Evolutionary conservation across 805 yeast species (phyloP), one percentile per base, ranked within the genome.

Genomic region (Wickerhamiella sorbophila): DNA sequence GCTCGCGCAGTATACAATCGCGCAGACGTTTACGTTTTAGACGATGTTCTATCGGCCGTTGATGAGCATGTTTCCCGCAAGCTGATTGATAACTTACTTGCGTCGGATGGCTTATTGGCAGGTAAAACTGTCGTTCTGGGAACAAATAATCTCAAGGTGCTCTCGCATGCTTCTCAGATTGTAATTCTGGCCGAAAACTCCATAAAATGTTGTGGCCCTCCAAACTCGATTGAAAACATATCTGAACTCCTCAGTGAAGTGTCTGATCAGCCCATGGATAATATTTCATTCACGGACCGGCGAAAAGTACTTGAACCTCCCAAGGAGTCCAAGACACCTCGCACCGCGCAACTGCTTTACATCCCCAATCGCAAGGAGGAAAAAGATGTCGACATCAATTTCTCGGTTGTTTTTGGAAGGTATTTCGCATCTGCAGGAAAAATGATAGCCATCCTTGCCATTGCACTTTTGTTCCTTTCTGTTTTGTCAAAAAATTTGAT

Each of bases 1-100:
- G 96, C 96, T 0, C 73, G 96, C 58, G 95, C 96, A 9, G 94
- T 87, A 9, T 87, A 87, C 57, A 71, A 93, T n/a, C 71, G 95
- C 50, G 88, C 95, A 2, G 95, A 86, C 56, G 73, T 86, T 29
- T 83, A 82, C 58, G 62, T 87, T 34, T 62, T 87, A 46, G 96
- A 87, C 60, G 96, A 87, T 60, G 79, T 91, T n/a, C 68, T 87
- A 46, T 78, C 88, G 57, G 96, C 96, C 24, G 95, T 87, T 39
- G 96, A 87, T 62, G 94, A 83, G 53, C 95, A 87, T 56, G 95
- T 86, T 50, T 87, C 93, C 8, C 75, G 71, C 51, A 87, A 82
- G 54, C 66, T 86, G 52, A 75, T 80, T 48, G 77, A 73, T 51
- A 75, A 79, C 52, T 88, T 85, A 31, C 63, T 83, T 45, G 87